Evolutionary conservation across 257 asterid species (phyloP).

Genomic region (Ballota nigra): DNA sequence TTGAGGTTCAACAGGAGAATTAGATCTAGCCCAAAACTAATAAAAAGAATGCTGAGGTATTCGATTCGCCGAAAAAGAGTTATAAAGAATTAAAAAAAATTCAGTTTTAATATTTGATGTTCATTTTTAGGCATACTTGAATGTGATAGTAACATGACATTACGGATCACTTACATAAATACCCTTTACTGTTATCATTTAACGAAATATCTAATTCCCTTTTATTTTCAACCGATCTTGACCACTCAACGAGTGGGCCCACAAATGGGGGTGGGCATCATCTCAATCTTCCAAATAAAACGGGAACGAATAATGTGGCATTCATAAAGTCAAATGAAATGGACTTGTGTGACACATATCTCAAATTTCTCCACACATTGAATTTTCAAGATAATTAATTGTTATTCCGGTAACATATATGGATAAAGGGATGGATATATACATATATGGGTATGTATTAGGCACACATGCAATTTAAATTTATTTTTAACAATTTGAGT

Average conservation of each 20-base stretch:
- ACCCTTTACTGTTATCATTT: slow-evolving; percentile 3
- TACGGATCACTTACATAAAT: slow-evolving; percentile 14
- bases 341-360: slow-evolving; percentile 18
- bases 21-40: too few species aligned
- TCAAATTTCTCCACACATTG: neutral
- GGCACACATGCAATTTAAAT: too few species aligned
- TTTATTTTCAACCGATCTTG: slow-evolving; percentile 1
- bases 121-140: neutral
- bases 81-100: too few species aligned
- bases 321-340: slow-evolving; percentile 24
- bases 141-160: slow-evolving; percentile 29
- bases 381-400: neutral
- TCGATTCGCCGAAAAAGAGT: too few species aligned
- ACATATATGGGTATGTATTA: too few species aligned
- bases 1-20: too few species aligned
- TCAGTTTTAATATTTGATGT: too few species aligned
- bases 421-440: neutral
- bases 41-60: too few species aligned
- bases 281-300: slow-evolving; percentile 14
- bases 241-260: slow-evolving; percentile 29
- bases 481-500: too few species aligned
- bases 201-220: slow-evolving; percentile 15
- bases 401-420: neutral
- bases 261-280: slow-evolving; percentile 17
- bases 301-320: slow-evolving; percentile 17